Evolutionary conservation across 352 stramenopile species (phyloP), one percentile per base, ranked within the genome.

Genomic region (Globisporangium irregulare): DNA sequence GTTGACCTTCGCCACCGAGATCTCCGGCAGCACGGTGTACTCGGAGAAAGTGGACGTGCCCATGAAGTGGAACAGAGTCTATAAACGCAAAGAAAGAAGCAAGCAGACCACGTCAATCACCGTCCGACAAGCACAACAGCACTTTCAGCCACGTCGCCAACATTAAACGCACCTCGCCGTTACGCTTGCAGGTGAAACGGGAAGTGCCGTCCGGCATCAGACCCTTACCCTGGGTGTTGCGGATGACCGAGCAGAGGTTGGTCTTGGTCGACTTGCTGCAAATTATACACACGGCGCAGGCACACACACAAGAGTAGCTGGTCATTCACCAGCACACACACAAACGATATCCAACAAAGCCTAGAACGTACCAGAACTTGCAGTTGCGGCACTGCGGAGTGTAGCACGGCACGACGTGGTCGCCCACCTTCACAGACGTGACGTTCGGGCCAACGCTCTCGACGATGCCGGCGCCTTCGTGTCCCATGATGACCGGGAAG

Each of bases 341-440:
- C n/a, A 61, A 9, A 59, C 6, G 27, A 41, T 60, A 29, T 61
- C 29, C 54, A n/a, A 56, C 32, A 64, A 27, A 32, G 32, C 53
- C 8, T 4, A 10, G 10, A 36, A 76, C 76, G 57, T 58, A 87
- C 78, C 87, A 95, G 70, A 95, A 95, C 73, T 95, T 95, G 81
- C 87, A 95, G 57, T 93, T 92, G 74, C 85, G 85, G 82, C 89
- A 97, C 72, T 97, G 84, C 60, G 91, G 90, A 62, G 90, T 98
- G 79, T 98, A 99, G 83, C 94, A 98, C 43, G 97, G 97, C 73
- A 99, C 96, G 41, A 98, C 95, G 72, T 98, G 84, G 76, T 95
- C 88, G 58, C 88, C 88, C 51, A 93, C 86, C 75, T 95, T 87
- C 62, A 95, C 51, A 27, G 76, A 84, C 9, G 85, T 95, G 51